Percentiles rank a stretch among this genome's conserved stretches.
Evolutionary conservation across 2,329 filamentous ascomycete species (phyloP).

Genomic region (Aaosphaeria pasadenensis): DNA sequence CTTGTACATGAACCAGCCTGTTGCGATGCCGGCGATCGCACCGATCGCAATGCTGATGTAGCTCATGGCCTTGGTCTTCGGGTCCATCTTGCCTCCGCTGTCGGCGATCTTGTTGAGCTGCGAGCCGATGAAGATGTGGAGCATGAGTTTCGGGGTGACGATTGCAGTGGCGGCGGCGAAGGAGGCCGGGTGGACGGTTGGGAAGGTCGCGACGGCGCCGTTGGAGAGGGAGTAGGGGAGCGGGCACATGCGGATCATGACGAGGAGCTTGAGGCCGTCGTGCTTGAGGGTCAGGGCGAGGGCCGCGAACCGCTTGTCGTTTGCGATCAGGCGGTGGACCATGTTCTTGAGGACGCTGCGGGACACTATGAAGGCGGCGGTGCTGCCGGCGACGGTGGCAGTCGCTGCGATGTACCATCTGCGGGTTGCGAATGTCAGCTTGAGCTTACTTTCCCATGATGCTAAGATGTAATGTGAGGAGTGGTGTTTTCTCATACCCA

Average conservation of each 20-base stretch:
- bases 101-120: slow-evolving; percentile 81
- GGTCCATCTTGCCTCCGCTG: slow-evolving; percentile 76
- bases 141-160: slow-evolving; percentile 79
- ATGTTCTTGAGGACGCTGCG: slow-evolving; percentile 75
- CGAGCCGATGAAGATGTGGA: slow-evolving; percentile 89
- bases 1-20: slow-evolving; percentile 83
- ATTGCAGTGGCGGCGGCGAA: slow-evolving; percentile 82
- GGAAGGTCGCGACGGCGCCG: slow-evolving; percentile 90
- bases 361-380: slow-evolving; percentile 75
- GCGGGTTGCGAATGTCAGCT: slow-evolving; percentile 2
- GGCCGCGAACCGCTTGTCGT: slow-evolving; percentile 84
- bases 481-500: slow-evolving; percentile 54
- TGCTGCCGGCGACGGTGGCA: slow-evolving; percentile 75
- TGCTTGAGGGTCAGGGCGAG: slow-evolving; percentile 83
- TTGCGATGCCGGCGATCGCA: slow-evolving; percentile 66
- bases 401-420: slow-evolving; percentile 82
- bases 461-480: slow-evolving; percentile 25
- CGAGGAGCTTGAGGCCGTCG: slow-evolving; percentile 83
- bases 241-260: slow-evolving; percentile 90
- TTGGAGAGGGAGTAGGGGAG: slow-evolving; percentile 92
- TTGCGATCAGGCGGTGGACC: slow-evolving; percentile 75
- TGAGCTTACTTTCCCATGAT: too few species aligned
- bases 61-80: slow-evolving; percentile 74
- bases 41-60: slow-evolving; percentile 77
- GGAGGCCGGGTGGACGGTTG: slow-evolving; percentile 71